A percentile compares a stretch with the other conserved stretches of the same genome.
Evolutionary conservation across 164 flowering plant genomes (phyloP).

Genomic region (Santalum album): DNA sequence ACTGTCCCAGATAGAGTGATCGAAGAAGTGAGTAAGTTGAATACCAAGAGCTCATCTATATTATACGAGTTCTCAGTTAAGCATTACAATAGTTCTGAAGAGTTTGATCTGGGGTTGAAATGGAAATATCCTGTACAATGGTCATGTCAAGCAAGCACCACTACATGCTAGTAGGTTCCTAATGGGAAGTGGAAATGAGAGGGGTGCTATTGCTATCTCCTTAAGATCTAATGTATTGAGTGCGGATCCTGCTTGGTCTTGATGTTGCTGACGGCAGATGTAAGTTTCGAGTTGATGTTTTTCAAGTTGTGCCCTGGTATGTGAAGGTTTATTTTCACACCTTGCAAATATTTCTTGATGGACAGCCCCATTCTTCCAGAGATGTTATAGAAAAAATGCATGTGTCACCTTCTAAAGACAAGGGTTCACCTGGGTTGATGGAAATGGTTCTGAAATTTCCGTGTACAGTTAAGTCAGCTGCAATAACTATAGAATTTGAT

Average conservation of each 20-base stretch:
- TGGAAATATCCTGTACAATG: constrained; percentile 83
- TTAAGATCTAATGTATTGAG: constrained; percentile 36
- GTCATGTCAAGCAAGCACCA: constrained; percentile 67
- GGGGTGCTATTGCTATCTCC: constrained; percentile 84
- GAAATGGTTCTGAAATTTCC: constrained; percentile 69
- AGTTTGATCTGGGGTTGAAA: constrained; percentile 57
- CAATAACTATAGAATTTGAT: constrained; percentile 69
- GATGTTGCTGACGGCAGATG: constrained; percentile 26
- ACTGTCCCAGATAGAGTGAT: constrained; percentile 43
- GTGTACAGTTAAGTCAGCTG: constrained; percentile 51
- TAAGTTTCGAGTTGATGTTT: constrained; percentile 46
- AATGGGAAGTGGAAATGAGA: constrained; percentile 97
- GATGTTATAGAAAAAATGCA: constrained; percentile 52
- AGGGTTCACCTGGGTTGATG: constrained; percentile 80
- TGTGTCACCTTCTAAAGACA: constrained; percentile 94
- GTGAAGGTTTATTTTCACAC: constrained; percentile 84
- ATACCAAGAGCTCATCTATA: constrained; percentile 29
- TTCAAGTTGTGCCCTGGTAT: constrained; percentile 98
- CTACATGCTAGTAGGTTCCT: constrained; percentile 70
- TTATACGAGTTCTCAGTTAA: constrained; percentile 47
- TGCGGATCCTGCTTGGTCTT: constrained; percentile 12
- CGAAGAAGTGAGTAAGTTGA: constrained; percentile 28
- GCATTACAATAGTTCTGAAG: constrained; percentile 30
- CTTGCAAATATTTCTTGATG: constrained; percentile 56
- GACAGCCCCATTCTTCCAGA: constrained; percentile 21